Evolutionary conservation across 2,329 filamentous ascomycete genomes (phyloP).

Genomic region (Beauveria asiatica): DNA sequence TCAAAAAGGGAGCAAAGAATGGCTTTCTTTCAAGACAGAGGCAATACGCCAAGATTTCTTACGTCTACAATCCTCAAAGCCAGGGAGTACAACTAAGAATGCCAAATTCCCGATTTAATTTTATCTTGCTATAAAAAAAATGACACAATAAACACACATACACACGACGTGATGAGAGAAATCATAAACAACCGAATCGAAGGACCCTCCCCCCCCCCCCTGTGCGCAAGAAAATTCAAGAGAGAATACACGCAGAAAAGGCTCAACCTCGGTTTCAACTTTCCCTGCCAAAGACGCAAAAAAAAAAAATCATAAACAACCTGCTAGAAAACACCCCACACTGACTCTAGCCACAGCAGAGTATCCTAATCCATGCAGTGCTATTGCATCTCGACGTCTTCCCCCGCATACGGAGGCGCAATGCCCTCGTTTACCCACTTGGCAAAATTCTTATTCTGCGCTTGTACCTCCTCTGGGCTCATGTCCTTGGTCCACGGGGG

Average conservation of each 20-base stretch:
- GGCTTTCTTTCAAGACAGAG: too few relatives aligned
- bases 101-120: background rate
- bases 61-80: too few relatives aligned
- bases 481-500: conserved; percentile 72
- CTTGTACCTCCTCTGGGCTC: conserved; percentile 67
- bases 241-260: conserved; percentile 1
- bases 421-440: conserved; percentile 45
- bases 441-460: conserved; percentile 59
- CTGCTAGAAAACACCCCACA: background rate
- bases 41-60: too few relatives aligned
- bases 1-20: too few relatives aligned
- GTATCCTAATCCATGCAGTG: background rate
- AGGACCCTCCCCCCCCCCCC: background rate
- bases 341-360: background rate
- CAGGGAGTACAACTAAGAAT: background rate
- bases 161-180: background rate
- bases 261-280: background rate
- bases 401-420: conserved; percentile 24
- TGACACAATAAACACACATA: background rate
- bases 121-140: background rate
- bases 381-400: conserved; percentile 25
- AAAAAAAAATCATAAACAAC: conserved; percentile 15
- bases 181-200: background rate
- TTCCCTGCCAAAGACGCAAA: conserved; percentile 1
- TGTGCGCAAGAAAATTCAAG: conserved; percentile 4